Base-by-base conservation (phyloP, 176 grass and related monocot species). In the Elaeis guineensis region DNA sequence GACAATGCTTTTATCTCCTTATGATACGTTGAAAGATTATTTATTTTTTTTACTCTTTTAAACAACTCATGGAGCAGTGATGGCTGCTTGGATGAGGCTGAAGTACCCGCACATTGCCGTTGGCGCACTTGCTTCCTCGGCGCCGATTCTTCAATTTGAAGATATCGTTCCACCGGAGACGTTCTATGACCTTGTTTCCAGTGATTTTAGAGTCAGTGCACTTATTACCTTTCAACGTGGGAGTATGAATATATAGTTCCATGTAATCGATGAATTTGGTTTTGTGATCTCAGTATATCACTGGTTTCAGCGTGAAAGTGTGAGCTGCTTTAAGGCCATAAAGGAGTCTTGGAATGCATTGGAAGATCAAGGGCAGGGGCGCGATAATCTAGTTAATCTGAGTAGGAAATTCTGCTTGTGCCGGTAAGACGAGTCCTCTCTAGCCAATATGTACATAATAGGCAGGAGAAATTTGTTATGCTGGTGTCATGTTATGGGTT, bases 1-100 rank as follows among this genome's bases (percentile, higher is more conserved):
- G 11, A 26, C 29, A 35, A 12, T 14, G 19, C n/a, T 28, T 29
- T 14, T 5, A 30, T 6, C 28, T 7, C 28, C 1, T 30, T 30
- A 2, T 30, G 28, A 30, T 30, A 30, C 28, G 5, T 30, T 30
- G 28, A 30, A 30, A 30, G 28, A 6, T 30, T 30, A 2, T 12
- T 57, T 61, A n/a, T 50, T 35, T 12, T 63, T 62, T 64, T 55
- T 52, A 15, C 50, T 67, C 2, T 57, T 2, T 25, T 63, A n/a
- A 17, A 25, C 21, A n/a, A 21, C 15, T 25, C 15, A 16, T 64
- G 51, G 54, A 16, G 39, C 57, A 97, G 87, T 97, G 92, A 55
- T 97, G 54, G 92, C 92, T 83, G 83, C 83, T 75, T 97, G 92
- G 92, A 97, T 97, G 92, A 87, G 92, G 54, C 75, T 91, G 24